Evolutionary conservation across 768 basidiomycete genomes (phyloP), one percentile per base, ranked within the genome.

Genomic region (Mycena leptocephala): DNA sequence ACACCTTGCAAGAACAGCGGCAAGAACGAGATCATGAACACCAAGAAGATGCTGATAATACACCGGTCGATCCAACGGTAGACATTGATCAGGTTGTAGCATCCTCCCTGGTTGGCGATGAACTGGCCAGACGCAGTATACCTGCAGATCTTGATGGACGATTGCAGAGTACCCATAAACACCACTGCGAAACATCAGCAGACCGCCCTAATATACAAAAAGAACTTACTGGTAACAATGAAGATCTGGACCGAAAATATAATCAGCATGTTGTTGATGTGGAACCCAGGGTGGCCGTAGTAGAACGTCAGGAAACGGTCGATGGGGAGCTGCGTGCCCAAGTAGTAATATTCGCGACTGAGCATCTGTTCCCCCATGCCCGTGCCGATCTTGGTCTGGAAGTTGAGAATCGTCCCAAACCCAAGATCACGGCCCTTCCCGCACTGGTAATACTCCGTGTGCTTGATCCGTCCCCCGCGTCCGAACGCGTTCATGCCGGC

Each of bases 281-380:
- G 98, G 94, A 99, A 99, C 70, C 96, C 98, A 51, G 98, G 98
- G 85, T 99, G 98, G 53, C 96, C 97, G 80, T 99, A 99, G 89
- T 99, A 99, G 91, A 99, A 99, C 65, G 98, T 99, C 85, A 99
- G 88, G 93, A 99, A 99, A 48, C 98, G 93, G 84, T 99, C 98
- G 83, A 99, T 94, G 43, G 98, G 97, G 67, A 99, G 92, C 83
- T 99, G 98, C 33, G 98, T 99, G 41, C 98, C 98, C 77, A 99
- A 86, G 82, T 99, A 99, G 86, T 99, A 99, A 84, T 99, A 99
- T 86, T 99, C 98, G 77, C 98, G 93, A 86, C 97, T 98, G 81
- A 99, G 91, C 96, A 99, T 96, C 86, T 99, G 98, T 84, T 99
- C 98, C 51, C 98, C 98, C 98, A 99, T 99, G 84, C 98, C 98